phyloP scores from a whole-genome alignment of 2,329 filamentous ascomycete species.

The Daldinia eschscholtzii region DNA sequence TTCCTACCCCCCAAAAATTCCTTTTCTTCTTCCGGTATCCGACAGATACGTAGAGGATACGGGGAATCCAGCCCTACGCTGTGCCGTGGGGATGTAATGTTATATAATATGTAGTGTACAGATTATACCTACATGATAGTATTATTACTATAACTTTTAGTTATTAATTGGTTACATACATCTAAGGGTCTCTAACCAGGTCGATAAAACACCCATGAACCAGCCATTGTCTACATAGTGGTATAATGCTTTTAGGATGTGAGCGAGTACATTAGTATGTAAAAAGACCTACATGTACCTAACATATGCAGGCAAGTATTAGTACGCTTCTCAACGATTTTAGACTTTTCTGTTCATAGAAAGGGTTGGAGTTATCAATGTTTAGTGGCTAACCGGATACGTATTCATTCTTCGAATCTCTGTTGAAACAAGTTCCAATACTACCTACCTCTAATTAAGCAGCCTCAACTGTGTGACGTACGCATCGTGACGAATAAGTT shows the following conservation, averaged over 20 bases:
- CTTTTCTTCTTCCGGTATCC: slow-evolving; percentile 5
- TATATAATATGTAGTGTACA: too few relatives aligned
- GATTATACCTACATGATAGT: not conserved
- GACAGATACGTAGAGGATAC: not conserved
- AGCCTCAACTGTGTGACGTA: not conserved
- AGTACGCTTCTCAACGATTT: not conserved
- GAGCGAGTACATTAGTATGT: too few relatives aligned
- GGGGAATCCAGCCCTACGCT: not conserved
- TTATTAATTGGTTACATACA: not conserved
- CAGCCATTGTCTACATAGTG: too few relatives aligned
- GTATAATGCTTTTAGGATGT: too few relatives aligned
- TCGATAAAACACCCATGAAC: not conserved
- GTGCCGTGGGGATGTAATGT: too few relatives aligned
- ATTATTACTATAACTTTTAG: too few relatives aligned
- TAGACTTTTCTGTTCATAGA: not conserved
- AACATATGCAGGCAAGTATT: too few relatives aligned
- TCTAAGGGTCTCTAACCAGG: not conserved
- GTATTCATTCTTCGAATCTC: not conserved
- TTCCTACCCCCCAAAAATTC: not conserved
- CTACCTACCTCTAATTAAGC: not conserved
- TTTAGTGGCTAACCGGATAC: not conserved
- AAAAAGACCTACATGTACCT: too few relatives aligned
- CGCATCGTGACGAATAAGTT: not conserved
- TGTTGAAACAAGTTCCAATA: not conserved
- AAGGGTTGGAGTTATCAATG: not conserved